phyloP scores from a whole-genome alignment of 2,329 filamentous ascomycete species.

The Aspergillus uvarum region DNA sequence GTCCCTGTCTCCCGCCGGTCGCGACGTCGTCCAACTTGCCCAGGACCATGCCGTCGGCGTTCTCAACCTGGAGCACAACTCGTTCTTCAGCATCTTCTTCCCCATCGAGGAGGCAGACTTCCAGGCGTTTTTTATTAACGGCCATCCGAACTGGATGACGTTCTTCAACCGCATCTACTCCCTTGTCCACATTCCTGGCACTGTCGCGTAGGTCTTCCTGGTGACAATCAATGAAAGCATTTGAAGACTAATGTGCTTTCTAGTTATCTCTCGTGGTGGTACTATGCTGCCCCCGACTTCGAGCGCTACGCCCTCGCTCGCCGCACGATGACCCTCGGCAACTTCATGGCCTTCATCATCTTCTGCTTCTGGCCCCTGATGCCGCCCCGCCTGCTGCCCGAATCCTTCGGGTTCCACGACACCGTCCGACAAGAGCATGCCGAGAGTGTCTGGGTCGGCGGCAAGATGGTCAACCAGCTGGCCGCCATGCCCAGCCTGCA shows the following conservation, averaged over 20 bases:
- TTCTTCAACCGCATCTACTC: constrained; percentile 53
- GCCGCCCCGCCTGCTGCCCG: constrained; percentile 61
- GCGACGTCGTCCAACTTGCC: constrained; percentile 49
- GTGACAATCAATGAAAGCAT: too few species aligned
- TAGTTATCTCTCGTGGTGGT: constrained; percentile 46
- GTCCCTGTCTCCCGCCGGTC: constrained; percentile 51
- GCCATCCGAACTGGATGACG: constrained; percentile 44
- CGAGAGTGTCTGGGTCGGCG: constrained; percentile 56
- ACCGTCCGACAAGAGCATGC: constrained; percentile 58
- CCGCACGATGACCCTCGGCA: constrained; percentile 62
- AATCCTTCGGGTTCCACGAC: constrained; percentile 61
- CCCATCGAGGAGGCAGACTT: constrained; percentile 45
- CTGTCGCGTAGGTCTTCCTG: constrained; percentile 48
- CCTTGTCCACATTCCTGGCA: constrained; percentile 53
- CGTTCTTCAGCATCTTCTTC: constrained; percentile 41
- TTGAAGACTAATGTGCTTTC: not conserved
- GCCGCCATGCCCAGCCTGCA: constrained; percentile 60
- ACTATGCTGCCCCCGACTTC: constrained; percentile 43
- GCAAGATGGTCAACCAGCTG: constrained; percentile 58
- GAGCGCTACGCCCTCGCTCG: constrained; percentile 57
- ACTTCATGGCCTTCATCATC: constrained; percentile 59
- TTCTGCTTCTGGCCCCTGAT: constrained; percentile 66
- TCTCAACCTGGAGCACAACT: constrained; percentile 46
- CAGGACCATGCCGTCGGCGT: constrained; percentile 47
- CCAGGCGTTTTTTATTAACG: constrained; percentile 47